Conservation (phyloP, 148 eudicot species). For the Persicaria maculosa region DNA sequence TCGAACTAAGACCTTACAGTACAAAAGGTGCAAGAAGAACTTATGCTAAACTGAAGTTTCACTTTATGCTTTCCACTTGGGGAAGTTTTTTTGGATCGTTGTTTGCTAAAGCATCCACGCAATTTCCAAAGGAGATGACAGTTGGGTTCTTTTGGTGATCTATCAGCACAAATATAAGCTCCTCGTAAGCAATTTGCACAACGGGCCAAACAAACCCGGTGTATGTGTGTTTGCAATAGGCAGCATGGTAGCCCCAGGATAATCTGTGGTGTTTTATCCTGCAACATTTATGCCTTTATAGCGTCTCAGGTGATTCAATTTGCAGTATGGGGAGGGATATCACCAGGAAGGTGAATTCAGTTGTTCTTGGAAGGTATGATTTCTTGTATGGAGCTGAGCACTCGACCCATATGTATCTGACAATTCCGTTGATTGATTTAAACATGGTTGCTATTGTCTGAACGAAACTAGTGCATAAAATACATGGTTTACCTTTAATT, state of each 20-base stretch:
- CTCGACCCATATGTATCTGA: neutral
- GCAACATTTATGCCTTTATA: neutral
- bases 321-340: neutral
- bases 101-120: neutral
- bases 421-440: neutral
- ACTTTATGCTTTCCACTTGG: neutral
- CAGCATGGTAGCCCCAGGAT: neutral
- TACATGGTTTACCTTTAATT: too few relatives aligned
- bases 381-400: slow-evolving; percentile 1
- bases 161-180: too few relatives aligned
- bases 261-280: neutral
- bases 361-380: neutral
- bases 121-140: too few relatives aligned
- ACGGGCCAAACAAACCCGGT: too few relatives aligned
- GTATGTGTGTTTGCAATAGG: neutral
- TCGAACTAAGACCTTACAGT: neutral
- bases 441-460: too few relatives aligned
- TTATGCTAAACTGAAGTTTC: neutral
- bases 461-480: too few relatives aligned
- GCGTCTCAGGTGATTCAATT: neutral
- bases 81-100: neutral
- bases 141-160: too few relatives aligned
- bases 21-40: neutral
- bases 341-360: neutral
- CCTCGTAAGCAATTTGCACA: too few relatives aligned